Evolutionary conservation across 2,329 filamentous ascomycete genomes (phyloP).

Genomic region (Trichoderma sp.): DNA sequence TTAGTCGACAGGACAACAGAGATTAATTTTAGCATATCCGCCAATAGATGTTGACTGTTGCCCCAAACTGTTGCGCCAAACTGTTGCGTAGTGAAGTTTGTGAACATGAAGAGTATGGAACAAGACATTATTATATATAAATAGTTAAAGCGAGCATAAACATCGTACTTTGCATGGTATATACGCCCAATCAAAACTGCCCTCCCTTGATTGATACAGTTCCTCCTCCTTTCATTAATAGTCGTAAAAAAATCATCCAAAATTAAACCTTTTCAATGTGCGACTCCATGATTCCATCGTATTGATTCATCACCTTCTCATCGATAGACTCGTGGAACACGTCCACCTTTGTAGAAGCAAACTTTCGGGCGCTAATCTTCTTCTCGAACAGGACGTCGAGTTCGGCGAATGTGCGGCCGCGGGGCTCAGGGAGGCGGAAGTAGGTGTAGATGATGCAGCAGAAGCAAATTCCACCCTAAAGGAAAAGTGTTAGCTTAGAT

Average conservation of each 20-base stretch:
- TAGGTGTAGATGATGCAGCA: slow-evolving; percentile 74
- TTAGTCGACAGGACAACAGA: background rate
- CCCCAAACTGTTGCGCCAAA: background rate
- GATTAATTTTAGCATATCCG: slow-evolving; percentile 4
- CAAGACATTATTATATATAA: background rate
- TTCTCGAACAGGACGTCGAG: slow-evolving; percentile 82
- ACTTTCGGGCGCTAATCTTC: slow-evolving; percentile 70
- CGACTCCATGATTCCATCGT: slow-evolving; percentile 41
- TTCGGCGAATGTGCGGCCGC: slow-evolving; percentile 80
- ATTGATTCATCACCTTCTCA: slow-evolving; percentile 49
- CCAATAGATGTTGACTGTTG: background rate
- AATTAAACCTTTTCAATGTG: slow-evolving; percentile 17
- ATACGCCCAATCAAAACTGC: background rate
- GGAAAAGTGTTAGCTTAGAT: slow-evolving; percentile 11
- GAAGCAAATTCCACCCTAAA: slow-evolving; percentile 71
- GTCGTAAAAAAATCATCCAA: background rate
- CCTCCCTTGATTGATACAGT: background rate
- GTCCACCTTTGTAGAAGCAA: slow-evolving; percentile 59
- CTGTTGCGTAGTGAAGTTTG: background rate
- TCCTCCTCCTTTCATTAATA: background rate
- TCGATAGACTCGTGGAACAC: slow-evolving; percentile 57
- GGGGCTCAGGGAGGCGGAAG: slow-evolving; percentile 66
- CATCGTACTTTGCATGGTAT: slow-evolving; percentile 2
- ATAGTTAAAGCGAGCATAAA: background rate
- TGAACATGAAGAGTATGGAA: background rate